Evolutionary conservation across 768 basidiomycete species (phyloP), one percentile per base, ranked within the genome.

Genomic region (Fibroporia radiculosa): DNA sequence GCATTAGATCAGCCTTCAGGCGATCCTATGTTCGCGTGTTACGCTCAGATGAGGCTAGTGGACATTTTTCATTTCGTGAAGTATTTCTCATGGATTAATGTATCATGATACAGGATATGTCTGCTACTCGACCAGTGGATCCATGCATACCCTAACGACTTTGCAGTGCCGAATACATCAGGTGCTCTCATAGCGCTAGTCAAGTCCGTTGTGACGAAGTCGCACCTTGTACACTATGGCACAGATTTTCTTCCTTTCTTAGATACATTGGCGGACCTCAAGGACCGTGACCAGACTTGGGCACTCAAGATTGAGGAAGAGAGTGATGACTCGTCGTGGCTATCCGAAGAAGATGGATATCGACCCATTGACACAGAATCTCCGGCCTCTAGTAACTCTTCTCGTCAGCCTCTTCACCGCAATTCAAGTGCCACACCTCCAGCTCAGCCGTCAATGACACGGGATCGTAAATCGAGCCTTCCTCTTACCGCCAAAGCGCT

Each of bases 11-110:
- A 75, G 43, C 77, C 82, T 14, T 73, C 75, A 11, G 78, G 78
- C 6, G 87, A 92, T 66, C 83, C 84, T 1, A 82, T 90, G 78
- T 84, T 91, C 63, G 85, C 86, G 6, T 84, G 81, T 54, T 91
- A 82, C 62, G 87, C 85, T 6, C 89, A 92, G 60, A 88, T 91
- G 86, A 78, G 82, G 89, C 87, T 54, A 22, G 61, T 44, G 13
- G 25, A 19, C 19, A 12, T 6, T 24, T 5, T 11, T 18, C 36
- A 35, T 26, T 11, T 24, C 36, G 36, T 10, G 25, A 7, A 19
- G 10, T 20, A 24, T 41, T 29, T 40, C 33, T 49, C 24, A 37
- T 40, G 32, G 14, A 25, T 45, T 47, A 3, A 19, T n/a, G n/a
- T n/a, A n/a, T n/a, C 18, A 7, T 3, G n/a, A 20, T 20, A 10